Evolutionary conservation across 108 stramenopile species (phyloP).

Genomic region (Nannochloropsis granulata): DNA sequence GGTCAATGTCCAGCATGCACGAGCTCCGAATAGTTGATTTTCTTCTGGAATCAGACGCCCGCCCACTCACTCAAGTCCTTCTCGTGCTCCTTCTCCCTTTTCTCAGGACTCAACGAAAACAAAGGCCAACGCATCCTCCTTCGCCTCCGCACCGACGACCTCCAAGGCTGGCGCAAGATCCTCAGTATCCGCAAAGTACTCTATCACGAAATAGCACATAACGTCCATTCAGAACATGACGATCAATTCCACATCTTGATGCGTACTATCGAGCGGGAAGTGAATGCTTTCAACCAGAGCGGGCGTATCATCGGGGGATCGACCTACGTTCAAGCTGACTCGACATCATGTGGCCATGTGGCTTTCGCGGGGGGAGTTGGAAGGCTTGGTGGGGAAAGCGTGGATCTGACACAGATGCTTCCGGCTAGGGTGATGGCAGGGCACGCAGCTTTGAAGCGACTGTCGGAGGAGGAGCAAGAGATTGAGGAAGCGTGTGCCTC

Average conservation of each 20-base stretch:
- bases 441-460: constrained; percentile 13
- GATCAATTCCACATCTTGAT: constrained; percentile 49
- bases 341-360: not conserved
- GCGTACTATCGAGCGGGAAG: constrained; percentile 52
- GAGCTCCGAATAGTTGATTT: not conserved
- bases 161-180: constrained; percentile 50
- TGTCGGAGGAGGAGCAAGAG: constrained; percentile 18
- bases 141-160: constrained; percentile 56
- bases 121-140: constrained; percentile 53
- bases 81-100: not conserved
- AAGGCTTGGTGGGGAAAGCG: constrained; percentile 20
- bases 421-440: constrained; percentile 5
- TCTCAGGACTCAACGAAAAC: constrained; percentile 55
- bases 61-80: constrained; percentile 22
- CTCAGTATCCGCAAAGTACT: constrained; percentile 44
- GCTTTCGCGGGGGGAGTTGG: constrained; percentile 20
- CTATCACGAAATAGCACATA: constrained; percentile 61
- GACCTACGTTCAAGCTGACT: not conserved
- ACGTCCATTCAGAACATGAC: constrained; percentile 50
- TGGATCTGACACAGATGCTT: not conserved
- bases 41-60: not conserved
- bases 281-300: constrained; percentile 48
- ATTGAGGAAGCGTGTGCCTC: constrained; percentile 15
- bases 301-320: not conserved
- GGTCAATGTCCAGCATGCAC: not conserved